Evolutionary conservation across 2,329 filamentous ascomycete genomes (phyloP), one percentile per base, ranked within the genome.

Genomic region (Cercospora nicotianae): DNA sequence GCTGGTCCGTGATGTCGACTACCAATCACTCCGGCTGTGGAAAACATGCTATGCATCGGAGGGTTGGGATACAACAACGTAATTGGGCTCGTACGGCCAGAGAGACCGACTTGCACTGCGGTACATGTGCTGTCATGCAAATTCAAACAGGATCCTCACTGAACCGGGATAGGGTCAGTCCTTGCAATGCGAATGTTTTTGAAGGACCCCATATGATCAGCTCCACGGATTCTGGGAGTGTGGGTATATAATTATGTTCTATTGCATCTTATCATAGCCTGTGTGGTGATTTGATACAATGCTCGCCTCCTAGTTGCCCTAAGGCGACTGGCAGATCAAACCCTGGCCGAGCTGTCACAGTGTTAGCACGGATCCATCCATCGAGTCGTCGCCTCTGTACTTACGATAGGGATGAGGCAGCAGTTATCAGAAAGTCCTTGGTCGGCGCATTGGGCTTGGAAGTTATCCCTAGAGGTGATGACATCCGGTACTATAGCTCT

Each of bases 321-420:
- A 28, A n/a, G 53, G 53, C 13, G 53, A 58, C 30, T 64, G 62
- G 62, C 62, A 64, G 23, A 64, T 26, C 26, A 64, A 6, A 16
- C 62, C 62, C 23, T 64, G 62, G 30, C 62, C 62, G 28, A 64
- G 62, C 61, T 64, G 18, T 31, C 18, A 26, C 20, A 16, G 26
- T 26, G 12, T 57, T n/a, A 57, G 53, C 53, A 63, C 12, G 28
- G 13, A n/a, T n/a, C n/a, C 45, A 9, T 30, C 18, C 3, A 55
- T 51, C 12, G 26, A 55, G 13, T 20, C n/a, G 4, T 36, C 9
- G 23, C 5, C 23, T 8, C 28, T 55, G 20, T 10, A 16, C 61
- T 57, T 23, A 64, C 61, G n/a, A 64, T 39, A 2, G 62, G 62
- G 13, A 64, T 55, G 1, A 58, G 39, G 10, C 62, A 64, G 62